These are phyloP conservation scores for Trichomonas tenax DNA, from an alignment of 208 protist genomes.

Conservation along the genomic window DNA sequence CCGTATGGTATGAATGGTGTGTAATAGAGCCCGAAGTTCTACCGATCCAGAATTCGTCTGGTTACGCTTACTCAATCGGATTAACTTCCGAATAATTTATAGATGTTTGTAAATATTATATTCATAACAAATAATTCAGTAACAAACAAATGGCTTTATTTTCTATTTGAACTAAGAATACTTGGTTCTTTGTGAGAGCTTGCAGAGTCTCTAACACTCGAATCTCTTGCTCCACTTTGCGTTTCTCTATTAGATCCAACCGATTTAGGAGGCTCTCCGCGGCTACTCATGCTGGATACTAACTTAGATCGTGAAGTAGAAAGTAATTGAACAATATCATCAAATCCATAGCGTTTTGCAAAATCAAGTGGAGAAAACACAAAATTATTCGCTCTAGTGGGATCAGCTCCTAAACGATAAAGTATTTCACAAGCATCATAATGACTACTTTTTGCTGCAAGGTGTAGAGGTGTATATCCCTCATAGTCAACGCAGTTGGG, in stretches of 20 bases:
- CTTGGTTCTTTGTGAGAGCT: neutral
- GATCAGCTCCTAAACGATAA: neutral
- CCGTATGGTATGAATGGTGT: slow-evolving; percentile 3
- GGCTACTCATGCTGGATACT: neutral
- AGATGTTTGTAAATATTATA: no score
- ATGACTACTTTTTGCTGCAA: neutral
- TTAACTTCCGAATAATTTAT: neutral
- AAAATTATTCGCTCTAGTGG: neutral
- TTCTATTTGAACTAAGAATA: neutral
- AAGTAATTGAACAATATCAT: neutral
- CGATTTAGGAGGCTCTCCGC: neutral
- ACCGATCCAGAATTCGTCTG: neutral
- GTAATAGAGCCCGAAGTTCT: neutral
- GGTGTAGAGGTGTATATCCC: neutral
- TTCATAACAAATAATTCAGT: no score
- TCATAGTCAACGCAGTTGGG: neutral
- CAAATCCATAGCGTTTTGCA: neutral
- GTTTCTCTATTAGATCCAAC: neutral
- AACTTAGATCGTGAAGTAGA: neutral
- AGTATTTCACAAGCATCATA: neutral
- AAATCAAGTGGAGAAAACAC: neutral
- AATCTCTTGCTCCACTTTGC: neutral
- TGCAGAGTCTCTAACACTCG: neutral
- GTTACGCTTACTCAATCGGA: neutral
- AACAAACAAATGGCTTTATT: neutral